Percentiles rank a stretch among this genome's conserved stretches.
These are phyloP conservation scores for Hyaloscypha finlandica DNA, from an alignment of 495 filamentous ascomycete species.

Conservation along the genomic window DNA sequence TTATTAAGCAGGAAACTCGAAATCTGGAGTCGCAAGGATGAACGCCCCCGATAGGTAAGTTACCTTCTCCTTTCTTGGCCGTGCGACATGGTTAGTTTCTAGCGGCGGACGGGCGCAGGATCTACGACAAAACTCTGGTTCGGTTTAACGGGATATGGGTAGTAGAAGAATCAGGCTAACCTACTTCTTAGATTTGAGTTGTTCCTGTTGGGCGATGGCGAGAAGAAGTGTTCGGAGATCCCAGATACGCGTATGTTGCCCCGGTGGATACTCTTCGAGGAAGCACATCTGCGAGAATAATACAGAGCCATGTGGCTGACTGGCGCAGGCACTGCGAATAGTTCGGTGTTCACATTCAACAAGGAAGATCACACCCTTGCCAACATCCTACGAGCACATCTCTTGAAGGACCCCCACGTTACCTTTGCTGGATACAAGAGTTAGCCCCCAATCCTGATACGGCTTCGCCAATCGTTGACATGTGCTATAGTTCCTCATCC, in stretches of 20 bases:
- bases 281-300: background rate
- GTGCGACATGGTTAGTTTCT: background rate
- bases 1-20: background rate
- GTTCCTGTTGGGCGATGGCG: constrained; percentile 79
- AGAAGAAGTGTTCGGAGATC: constrained; percentile 88
- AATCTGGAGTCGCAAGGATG: constrained; percentile 20
- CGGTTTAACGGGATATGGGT: background rate
- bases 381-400: constrained; percentile 80
- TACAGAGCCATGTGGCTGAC: constrained; percentile 18
- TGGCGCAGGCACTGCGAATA: constrained; percentile 72
- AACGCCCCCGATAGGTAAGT: constrained; percentile 34
- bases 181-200: constrained; percentile 74
- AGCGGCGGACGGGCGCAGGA: background rate
- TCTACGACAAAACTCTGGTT: background rate
- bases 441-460: constrained; percentile 37
- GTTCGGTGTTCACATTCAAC: constrained; percentile 87
- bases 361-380: constrained; percentile 98
- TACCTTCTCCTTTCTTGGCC: background rate
- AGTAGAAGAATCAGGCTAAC: constrained; percentile 1
- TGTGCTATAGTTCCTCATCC: constrained; percentile 71
- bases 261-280: background rate
- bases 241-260: constrained; percentile 75
- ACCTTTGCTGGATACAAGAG: constrained; percentile 86
- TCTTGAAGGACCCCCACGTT: constrained; percentile 77
- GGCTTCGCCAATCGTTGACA: constrained; percentile 10